Conservation (phyloP, 805 yeast species). For the Saccharomycopsis oosterbeekiorum region DNA sequence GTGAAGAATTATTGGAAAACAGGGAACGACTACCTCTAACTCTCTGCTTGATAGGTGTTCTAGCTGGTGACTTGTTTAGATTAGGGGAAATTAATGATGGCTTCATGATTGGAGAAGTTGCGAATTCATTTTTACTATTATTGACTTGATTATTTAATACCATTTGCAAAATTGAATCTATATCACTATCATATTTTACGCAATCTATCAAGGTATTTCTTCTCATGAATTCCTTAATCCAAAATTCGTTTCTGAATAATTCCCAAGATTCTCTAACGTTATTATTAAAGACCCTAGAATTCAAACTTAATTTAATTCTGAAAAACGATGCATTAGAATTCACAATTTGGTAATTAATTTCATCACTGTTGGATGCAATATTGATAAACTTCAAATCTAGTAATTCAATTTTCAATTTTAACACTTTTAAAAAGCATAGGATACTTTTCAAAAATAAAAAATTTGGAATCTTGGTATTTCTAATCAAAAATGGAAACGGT, state of each 20-base stretch:
- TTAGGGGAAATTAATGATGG: not conserved
- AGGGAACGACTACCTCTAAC: not conserved
- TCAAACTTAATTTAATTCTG: constrained; percentile 52
- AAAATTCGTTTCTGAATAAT: constrained; percentile 81
- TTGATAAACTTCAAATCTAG: constrained; percentile 9
- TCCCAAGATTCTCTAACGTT: constrained; percentile 94
- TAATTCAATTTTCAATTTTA: constrained; percentile 8
- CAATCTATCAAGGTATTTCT: constrained; percentile 26
- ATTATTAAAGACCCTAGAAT: constrained; percentile 72
- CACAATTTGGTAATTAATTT: constrained; percentile 9
- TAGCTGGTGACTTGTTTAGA: constrained; percentile 4
- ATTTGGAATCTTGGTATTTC: not conserved
- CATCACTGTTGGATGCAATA: constrained; percentile 8
- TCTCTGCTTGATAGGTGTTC: constrained; percentile 5
- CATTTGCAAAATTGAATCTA: constrained; percentile 14
- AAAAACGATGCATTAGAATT: constrained; percentile 4
- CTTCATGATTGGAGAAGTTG: not conserved
- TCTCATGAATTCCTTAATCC: constrained; percentile 75
- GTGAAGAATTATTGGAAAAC: not conserved
- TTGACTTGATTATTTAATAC: constrained; percentile 11
- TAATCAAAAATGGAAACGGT: not conserved
- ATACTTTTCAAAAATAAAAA: not conserved
- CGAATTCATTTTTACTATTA: not conserved
- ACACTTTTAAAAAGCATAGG: constrained; percentile 3
- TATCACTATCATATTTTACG: constrained; percentile 14